Evolutionary conservation across 1,139 yeast species (phyloP), one percentile per base, ranked within the genome.

Genomic region (Debaryomyces coudertii): DNA sequence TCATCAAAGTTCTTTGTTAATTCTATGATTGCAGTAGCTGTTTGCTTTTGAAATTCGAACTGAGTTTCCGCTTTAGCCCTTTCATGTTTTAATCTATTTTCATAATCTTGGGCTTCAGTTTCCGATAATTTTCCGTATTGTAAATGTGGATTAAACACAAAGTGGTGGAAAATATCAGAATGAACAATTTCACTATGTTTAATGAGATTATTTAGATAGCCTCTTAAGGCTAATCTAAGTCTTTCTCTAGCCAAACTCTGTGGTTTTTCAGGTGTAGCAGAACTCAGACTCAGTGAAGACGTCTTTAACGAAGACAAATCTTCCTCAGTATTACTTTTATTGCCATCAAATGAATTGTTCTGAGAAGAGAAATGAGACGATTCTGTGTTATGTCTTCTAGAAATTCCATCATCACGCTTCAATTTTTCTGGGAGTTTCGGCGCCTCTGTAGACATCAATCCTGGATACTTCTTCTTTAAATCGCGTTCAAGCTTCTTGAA

Each of bases 151-250:
- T 69, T 64, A 42, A 66, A 63, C 6, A 89, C 55, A 57, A 92
- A 92, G 25, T 69, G 69, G 27, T 68, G 60, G 44, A 90, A 71
- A 3, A 75, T 68, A 1, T 69, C 65, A 33, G 84, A 79, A 47
- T 77, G 74, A 1, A 81, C 72, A 0, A 89, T 73, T 43, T 83
- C 87, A 1, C 81, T 74, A 40, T 79, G 77, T 28, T 76, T 69
- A 4, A 80, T 57, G 15, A 90, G 65, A 4, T 75, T 63, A 35
- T 76, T 71, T 44, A 92, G 57, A 58, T 87, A 92, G 0, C 92
- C 89, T 45, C 97, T 71, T 35, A 92, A 67, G 0, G 95, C 80
- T 15, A 90, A 74, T 38, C 98, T 71, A 53, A 89, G 77, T 53
- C 82, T 83, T 61, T 92, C 98, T 36, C 74, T 58, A 7, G 55